Conservation (phyloP, 306 rosid species). For the Quercus agrifolia region DNA sequence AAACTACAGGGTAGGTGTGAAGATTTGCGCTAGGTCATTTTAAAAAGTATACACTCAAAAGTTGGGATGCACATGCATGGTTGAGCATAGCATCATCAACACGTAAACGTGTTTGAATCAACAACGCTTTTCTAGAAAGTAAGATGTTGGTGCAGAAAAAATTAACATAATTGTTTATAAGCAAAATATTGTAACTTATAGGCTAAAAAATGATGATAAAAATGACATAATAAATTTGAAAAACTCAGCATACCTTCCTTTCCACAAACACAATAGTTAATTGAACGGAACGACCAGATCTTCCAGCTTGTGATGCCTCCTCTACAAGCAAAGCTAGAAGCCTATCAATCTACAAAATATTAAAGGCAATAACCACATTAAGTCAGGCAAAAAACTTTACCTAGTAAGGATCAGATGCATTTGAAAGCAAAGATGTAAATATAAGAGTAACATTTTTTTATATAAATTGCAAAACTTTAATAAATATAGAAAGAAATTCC, state of each 20-base stretch:
- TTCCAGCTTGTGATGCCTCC: constrained; percentile 71
- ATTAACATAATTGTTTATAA: background rate
- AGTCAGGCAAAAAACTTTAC: background rate
- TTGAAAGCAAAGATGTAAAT: background rate
- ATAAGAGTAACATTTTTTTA: background rate
- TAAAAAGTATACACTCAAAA: background rate
- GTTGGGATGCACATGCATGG: background rate
- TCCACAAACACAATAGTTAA: constrained; percentile 86
- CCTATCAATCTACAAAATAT: constrained; percentile 65
- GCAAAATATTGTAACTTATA: background rate
- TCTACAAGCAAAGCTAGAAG: constrained; percentile 79
- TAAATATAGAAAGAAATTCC: no score
- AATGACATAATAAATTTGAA: constrained; percentile 2
- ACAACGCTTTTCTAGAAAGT: background rate
- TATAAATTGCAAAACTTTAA: no score
- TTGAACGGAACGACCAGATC: constrained; percentile 62
- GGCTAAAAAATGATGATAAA: constrained; percentile 1
- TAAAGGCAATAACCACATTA: constrained; percentile 4
- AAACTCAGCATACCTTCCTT: constrained; percentile 56
- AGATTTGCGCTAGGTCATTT: background rate
- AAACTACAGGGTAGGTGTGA: background rate
- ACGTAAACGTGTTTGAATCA: background rate
- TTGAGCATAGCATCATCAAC: background rate
- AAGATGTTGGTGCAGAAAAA: background rate
- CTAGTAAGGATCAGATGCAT: background rate